These are phyloP conservation scores for Daucus carota DNA, from an alignment of 129 eudicot genomes.

Conservation along the genomic window DH1_v3.0 NC_030386.2:36790501-36791000, in stretches of 20 bases:
- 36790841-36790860: slow-evolving; percentile 79
- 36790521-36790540: no score
- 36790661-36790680: slow-evolving; percentile 16
- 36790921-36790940: slow-evolving; percentile 61
- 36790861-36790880: slow-evolving; percentile 56
- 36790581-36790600: not conserved
- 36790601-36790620: not conserved
- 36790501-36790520: no score
- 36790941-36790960: slow-evolving; percentile 90
- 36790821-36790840: slow-evolving; percentile 60
- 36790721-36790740: slow-evolving; percentile 46
- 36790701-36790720: slow-evolving; percentile 22
- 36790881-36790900: slow-evolving; percentile 81
- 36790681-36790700: slow-evolving; percentile 9
- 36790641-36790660: not conserved
- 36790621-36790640: not conserved
- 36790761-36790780: slow-evolving; percentile 40
- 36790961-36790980: slow-evolving; percentile 98
- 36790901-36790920: slow-evolving; percentile 87
- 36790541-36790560: no score
- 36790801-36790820: slow-evolving; percentile 42
- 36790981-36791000: slow-evolving; percentile 83
- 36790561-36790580: no score
- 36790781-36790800: slow-evolving; percentile 27
- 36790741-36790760: slow-evolving; percentile 45